A percentile compares a stretch with the other conserved stretches of the same genome.
These are phyloP conservation scores for Cordia subcordata DNA, from an alignment of 257 asterid genomes.

Conservation along the genomic window DNA sequence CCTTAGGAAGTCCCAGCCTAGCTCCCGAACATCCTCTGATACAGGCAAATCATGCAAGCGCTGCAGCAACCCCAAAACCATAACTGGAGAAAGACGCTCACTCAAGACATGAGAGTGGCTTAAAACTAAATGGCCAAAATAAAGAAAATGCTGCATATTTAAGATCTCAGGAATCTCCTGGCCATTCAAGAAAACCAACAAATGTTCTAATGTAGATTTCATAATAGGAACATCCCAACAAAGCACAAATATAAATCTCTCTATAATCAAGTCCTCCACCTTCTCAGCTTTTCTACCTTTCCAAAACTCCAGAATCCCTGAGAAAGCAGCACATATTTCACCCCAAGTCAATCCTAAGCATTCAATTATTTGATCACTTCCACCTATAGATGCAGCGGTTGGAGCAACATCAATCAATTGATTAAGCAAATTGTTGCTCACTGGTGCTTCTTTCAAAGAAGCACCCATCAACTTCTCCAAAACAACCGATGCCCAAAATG, in stretches of 20 bases:
- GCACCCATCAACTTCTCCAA: constrained; percentile 43
- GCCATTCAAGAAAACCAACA: constrained; percentile 33
- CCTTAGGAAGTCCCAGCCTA: constrained; percentile 73
- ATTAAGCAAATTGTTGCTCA: constrained; percentile 45
- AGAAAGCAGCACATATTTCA: constrained; percentile 48
- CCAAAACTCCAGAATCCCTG: constrained; percentile 67
- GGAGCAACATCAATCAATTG: constrained; percentile 82
- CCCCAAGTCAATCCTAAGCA: constrained; percentile 53
- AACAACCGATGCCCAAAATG: constrained; percentile 67
- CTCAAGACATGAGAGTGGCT: constrained; percentile 29
- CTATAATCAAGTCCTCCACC: constrained; percentile 73
- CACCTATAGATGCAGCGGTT: constrained; percentile 55
- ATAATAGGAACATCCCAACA: constrained; percentile 77
- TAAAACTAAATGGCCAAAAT: constrained; percentile 50
- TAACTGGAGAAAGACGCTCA: constrained; percentile 35
- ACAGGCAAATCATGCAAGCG: constrained; percentile 42
- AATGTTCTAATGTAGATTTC: constrained; percentile 36
- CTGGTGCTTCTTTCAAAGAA: constrained; percentile 38
- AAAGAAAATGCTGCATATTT: constrained; percentile 49
- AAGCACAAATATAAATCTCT: constrained; percentile 83
- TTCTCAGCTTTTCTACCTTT: constrained; percentile 56
- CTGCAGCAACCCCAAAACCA: constrained; percentile 57
- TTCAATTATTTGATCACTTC: constrained; percentile 37
- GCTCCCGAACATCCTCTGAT: constrained; percentile 46
- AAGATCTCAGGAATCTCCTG: constrained; percentile 38